Conservation (phyloP, 225 moss, liverwort and hornwort species). For the Rhytidiadelphus loreus region DNA sequence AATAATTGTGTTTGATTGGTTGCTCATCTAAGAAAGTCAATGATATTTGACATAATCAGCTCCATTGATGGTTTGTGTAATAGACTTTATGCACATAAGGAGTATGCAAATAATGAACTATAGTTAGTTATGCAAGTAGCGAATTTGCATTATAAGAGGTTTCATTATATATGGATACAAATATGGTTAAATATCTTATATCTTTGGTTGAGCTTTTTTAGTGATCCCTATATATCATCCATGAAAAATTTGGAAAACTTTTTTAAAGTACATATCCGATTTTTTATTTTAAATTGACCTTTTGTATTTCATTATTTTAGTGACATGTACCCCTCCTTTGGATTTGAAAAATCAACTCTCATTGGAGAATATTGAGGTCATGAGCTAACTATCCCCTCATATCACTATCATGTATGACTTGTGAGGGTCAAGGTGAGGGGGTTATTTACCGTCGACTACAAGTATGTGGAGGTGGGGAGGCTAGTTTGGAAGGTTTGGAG, state of each 20-base stretch:
- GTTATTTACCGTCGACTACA: accelerated
- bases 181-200: neutral
- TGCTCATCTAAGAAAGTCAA: too few relatives aligned
- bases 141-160: too few relatives aligned
- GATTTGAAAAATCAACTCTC: neutral
- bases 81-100: too few relatives aligned
- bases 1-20: too few relatives aligned
- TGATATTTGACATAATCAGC: too few relatives aligned
- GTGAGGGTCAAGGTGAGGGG: too few relatives aligned
- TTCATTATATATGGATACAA: accelerated
- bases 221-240: neutral
- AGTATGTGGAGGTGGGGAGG: accelerated
- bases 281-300: too few relatives aligned
- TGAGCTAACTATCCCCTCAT: neutral
- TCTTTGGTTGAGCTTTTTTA: neutral
- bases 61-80: too few relatives aligned
- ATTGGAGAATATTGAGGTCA: neutral
- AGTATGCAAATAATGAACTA: too few relatives aligned
- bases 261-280: neutral
- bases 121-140: too few relatives aligned
- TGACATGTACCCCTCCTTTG: neutral
- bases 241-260: neutral
- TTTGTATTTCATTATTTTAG: too few relatives aligned
- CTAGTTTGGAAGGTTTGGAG: neutral
- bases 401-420: neutral